Base-by-base conservation (phyloP, 163 green algal species). In the Scenedesmus sp. region DNA sequence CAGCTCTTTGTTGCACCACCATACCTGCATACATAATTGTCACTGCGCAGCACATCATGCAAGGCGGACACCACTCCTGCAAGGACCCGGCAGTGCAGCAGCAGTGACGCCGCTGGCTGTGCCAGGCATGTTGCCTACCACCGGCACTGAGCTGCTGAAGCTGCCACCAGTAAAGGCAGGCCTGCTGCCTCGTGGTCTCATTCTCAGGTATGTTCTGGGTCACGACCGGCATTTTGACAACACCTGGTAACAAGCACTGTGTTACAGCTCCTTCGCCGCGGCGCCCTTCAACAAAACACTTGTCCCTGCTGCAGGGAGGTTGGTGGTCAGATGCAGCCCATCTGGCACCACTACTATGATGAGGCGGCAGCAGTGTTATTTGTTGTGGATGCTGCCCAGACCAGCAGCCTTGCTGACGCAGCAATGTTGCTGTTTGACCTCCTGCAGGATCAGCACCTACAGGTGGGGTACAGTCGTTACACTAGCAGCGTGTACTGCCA, bases 291-390 rank as follows among this genome's bases (percentile, higher is more conserved):
- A n/a, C n/a, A n/a, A n/a, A n/a, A n/a, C n/a, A n/a, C n/a, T 7
- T 51, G 20, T 2, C 16, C 1, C 16, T 72, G 33, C 0, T 70
- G 61, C 81, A 92, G 88, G 81, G 88, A 92, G 73, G 81, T 92
- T 51, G 88, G 88, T 68, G 88, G 88, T 49, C n/a, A 65, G 35
- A 92, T 92, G 88, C 81, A 72, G 33, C 43, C 44, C 22, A 37
- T 92, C 2, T 92, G 88, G 88, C 61, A 72, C 26, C 44, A 79
- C 22, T 92, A 81, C 68, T 92, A 80, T n/a, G 26, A 22, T 0
- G 88, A 92, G 46, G 61, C 81, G 3, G 37, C 42, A 30, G 88
- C 81, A 35, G 88, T 89, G 46, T 9, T 92, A 24, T 92, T 89
- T 85, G 81, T 92, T 18, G 81, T 89, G n/a, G 81, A 92, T 59